Evolutionary conservation across 257 asterid genomes (phyloP).

Genomic region (Jaltomata sinuosa): DNA sequence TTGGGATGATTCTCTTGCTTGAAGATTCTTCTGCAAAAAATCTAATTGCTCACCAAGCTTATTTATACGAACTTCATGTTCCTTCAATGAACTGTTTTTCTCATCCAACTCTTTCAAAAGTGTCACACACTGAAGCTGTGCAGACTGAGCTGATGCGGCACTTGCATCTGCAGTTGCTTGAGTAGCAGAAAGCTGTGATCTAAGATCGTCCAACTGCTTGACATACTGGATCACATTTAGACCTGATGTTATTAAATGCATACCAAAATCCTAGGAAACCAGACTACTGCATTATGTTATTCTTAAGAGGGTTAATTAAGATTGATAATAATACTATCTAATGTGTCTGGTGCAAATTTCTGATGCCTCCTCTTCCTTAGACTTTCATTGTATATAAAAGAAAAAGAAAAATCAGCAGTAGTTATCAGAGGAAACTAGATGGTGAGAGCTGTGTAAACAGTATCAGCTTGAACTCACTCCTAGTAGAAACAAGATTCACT

Average conservation of each 20-base stretch:
- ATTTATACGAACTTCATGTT: conserved; percentile 55
- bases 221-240: conserved; percentile 39
- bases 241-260: not conserved
- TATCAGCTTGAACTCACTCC: not conserved
- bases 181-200: conserved; percentile 48
- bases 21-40: conserved; percentile 74
- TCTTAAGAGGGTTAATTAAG: not conserved
- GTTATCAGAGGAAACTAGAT: not conserved
- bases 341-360: not conserved
- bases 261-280: not conserved
- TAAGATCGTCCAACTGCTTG: conserved; percentile 66
- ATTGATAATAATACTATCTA: not conserved
- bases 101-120: conserved; percentile 65
- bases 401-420: not conserved
- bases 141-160: conserved; percentile 71
- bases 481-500: not conserved
- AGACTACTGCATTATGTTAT: not conserved
- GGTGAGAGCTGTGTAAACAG: not conserved
- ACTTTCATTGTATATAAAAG: not conserved
- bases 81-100: conserved; percentile 50
- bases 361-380: not conserved
- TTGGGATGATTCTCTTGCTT: conserved; percentile 67
- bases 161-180: conserved; percentile 77
- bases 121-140: conserved; percentile 61
- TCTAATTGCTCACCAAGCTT: conserved; percentile 72